phyloP scores from a whole-genome alignment of 2,329 filamentous ascomycete genomes.

The Trichocomaceae sp. region DNA sequence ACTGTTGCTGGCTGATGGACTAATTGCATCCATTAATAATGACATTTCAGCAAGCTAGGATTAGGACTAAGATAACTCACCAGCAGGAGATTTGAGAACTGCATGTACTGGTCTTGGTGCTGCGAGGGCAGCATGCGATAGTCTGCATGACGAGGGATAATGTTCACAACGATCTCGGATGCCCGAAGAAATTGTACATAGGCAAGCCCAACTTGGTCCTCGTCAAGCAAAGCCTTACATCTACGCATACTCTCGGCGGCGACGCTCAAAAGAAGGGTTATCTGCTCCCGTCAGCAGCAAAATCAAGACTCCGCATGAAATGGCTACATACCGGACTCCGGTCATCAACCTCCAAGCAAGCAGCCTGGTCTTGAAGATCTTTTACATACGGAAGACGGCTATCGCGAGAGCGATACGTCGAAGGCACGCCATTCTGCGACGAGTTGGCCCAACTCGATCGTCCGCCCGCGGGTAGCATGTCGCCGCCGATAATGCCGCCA shows the following conservation, averaged over 20 bases:
- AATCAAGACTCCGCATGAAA: conserved; percentile 6
- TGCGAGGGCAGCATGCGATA: conserved; percentile 59
- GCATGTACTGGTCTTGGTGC: conserved; percentile 42
- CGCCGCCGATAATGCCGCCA: conserved; percentile 22
- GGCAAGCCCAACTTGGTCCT: conserved; percentile 57
- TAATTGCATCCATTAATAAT: conserved; percentile 13
- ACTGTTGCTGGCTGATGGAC: conserved; percentile 37
- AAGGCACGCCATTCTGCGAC: conserved; percentile 4
- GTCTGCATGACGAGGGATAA: conserved; percentile 69
- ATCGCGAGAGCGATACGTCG: conserved; percentile 12
- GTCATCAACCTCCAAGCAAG: conserved; percentile 28
- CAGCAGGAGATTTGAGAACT: conserved; percentile 47
- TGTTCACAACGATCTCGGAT: conserved; percentile 68
- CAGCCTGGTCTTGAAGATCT: conserved; percentile 35
- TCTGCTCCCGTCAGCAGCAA: conserved; percentile 23
- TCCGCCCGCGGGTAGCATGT: conserved; percentile 23
- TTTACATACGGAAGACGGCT: conserved; percentile 33
- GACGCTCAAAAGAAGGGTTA: conserved; percentile 28
- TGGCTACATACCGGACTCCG: conserved; percentile 23
- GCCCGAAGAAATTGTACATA: conserved; percentile 80
- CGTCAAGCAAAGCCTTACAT: conserved; percentile 27
- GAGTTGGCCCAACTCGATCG: conserved; percentile 19
- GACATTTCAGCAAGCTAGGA: background rate
- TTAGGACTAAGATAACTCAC: conserved; percentile 16
- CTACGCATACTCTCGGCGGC: conserved; percentile 33